These are phyloP conservation scores for Lactarius deliciosus DNA, from an alignment of 768 basidiomycete species.

Conservation along the genomic window DNA sequence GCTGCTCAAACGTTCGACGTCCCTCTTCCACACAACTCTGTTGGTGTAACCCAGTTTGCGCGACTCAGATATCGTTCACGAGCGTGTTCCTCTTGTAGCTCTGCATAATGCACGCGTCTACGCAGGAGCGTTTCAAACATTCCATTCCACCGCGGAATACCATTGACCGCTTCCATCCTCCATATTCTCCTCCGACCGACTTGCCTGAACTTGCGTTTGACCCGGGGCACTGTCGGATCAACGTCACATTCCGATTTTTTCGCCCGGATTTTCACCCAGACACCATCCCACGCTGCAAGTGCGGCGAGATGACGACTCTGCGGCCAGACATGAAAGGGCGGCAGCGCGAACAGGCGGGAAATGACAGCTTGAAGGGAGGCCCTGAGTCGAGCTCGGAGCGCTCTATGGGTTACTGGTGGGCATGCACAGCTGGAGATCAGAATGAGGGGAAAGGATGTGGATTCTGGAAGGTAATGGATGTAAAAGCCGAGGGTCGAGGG, in stretches of 20 bases:
- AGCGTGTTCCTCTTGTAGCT: conserved; percentile 44
- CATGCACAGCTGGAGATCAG: conserved; percentile 76
- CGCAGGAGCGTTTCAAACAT: conserved; percentile 83
- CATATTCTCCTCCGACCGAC: conserved; percentile 38
- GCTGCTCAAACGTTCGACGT: conserved; percentile 74
- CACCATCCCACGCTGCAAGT: conserved; percentile 70
- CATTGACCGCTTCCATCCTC: conserved; percentile 71
- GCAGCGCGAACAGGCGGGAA: conserved; percentile 32
- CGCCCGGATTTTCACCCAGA: conserved; percentile 74
- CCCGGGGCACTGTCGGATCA: conserved; percentile 46
- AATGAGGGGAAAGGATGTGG: conserved; percentile 82
- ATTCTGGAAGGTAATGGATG: conserved; percentile 73
- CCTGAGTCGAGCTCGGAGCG: conserved; percentile 37
- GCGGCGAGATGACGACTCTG: conserved; percentile 66
- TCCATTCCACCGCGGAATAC: conserved; percentile 68
- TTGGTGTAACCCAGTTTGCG: conserved; percentile 36
- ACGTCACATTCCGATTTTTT: conserved; percentile 85
- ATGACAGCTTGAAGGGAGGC: conserved; percentile 18
- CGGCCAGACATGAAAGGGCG: conserved; percentile 79
- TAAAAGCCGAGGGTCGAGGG: conserved; percentile 64
- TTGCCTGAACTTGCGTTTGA: conserved; percentile 26
- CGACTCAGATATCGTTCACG: conserved; percentile 11
- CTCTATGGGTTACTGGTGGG: conserved; percentile 67
- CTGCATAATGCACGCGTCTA: conserved; percentile 84
- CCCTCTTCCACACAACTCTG: conserved; percentile 76